Conservation (phyloP, 768 basidiomycete species). For the Chiua virens region DNA sequence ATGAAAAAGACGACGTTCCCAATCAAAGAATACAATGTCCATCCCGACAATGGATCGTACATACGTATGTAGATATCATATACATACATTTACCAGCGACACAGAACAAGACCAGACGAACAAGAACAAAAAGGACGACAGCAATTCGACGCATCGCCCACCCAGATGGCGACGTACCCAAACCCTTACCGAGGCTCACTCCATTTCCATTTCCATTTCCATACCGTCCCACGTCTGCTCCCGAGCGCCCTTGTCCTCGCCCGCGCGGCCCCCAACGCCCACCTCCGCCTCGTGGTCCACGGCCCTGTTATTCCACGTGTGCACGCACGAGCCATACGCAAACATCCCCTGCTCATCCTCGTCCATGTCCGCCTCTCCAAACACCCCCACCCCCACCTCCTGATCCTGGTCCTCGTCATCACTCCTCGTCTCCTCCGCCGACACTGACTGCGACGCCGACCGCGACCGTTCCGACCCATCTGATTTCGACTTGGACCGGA, state of each 20-base stretch:
- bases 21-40: too few relatives aligned
- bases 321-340: neutral
- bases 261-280: neutral
- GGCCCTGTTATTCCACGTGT: too few relatives aligned
- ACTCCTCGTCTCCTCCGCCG: conserved; percentile 33
- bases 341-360: neutral
- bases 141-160: neutral
- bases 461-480: conserved; percentile 35
- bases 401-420: conserved; percentile 29
- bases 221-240: conserved; percentile 40
- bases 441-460: conserved; percentile 32
- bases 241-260: too few relatives aligned
- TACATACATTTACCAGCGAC: neutral
- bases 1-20: too few relatives aligned
- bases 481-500: neutral
- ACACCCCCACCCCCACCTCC: neutral
- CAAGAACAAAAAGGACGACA: neutral
- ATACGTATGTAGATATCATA: too few relatives aligned
- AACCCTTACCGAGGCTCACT: conserved; percentile 1
- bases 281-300: conserved; percentile 2
- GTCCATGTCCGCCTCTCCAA: neutral
- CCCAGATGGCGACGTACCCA: neutral
- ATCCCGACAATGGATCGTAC: too few relatives aligned
- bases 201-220: conserved; percentile 54
- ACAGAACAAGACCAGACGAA: neutral